Conservation (phyloP, 1,139 yeast species). For the Diutina mesorugosa region DNA sequence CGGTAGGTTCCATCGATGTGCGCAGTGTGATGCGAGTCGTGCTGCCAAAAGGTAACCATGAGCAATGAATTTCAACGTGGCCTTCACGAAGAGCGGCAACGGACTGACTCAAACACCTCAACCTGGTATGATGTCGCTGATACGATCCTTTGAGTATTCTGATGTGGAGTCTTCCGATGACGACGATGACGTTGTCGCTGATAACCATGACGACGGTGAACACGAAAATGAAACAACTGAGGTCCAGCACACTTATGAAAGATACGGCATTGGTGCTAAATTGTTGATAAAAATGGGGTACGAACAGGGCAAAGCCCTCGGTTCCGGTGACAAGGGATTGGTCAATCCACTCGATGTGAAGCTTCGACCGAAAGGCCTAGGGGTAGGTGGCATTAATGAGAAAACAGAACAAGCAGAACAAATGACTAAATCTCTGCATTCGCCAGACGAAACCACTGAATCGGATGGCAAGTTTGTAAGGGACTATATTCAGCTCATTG, state of each 20-base stretch:
- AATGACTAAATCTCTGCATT: neutral
- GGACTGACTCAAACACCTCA: neutral
- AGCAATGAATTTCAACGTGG: neutral
- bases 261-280: slow-evolving; percentile 80
- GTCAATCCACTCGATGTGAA: slow-evolving; percentile 65
- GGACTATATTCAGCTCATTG: neutral
- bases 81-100: neutral
- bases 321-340: slow-evolving; percentile 59
- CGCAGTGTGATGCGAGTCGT: neutral
- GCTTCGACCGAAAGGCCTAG: slow-evolving; percentile 53
- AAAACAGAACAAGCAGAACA: slow-evolving; percentile 3
- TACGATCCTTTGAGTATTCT: neutral
- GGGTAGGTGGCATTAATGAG: slow-evolving; percentile 54
- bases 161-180: neutral
- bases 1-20: neutral
- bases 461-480: neutral
- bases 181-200: neutral
- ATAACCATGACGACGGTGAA: neutral
- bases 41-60: neutral
- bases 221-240: neutral
- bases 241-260: slow-evolving; percentile 3
- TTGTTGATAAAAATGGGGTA: slow-evolving; percentile 82
- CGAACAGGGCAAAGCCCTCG: slow-evolving; percentile 71
- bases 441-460: neutral
- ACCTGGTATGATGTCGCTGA: neutral